A percentile compares a stretch with the other conserved stretches of the same genome.
phyloP scores from a whole-genome alignment of 2,329 filamentous ascomycete genomes.

The Aspergillus fijiensis region DNA sequence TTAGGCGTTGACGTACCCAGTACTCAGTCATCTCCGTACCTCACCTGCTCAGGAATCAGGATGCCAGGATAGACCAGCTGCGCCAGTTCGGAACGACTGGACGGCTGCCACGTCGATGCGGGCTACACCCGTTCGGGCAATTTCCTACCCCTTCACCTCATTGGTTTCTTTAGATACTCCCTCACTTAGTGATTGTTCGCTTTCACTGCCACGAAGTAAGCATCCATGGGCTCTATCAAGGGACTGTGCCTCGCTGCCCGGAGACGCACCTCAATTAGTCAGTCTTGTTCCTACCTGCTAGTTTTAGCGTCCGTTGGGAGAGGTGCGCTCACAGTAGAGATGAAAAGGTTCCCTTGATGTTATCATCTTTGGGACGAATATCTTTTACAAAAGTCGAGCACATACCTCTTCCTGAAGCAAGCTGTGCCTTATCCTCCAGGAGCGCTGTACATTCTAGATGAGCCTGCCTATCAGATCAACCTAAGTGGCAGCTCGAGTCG shows the following conservation, averaged over 20 bases:
- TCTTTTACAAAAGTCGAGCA: background rate
- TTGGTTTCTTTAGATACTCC: background rate
- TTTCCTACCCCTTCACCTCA: background rate
- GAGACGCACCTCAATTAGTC: background rate
- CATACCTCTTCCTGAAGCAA: background rate
- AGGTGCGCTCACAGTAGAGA: slow-evolving; percentile 7
- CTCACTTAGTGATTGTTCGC: too few species aligned
- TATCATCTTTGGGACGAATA: slow-evolving; percentile 4
- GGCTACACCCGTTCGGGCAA: slow-evolving; percentile 21
- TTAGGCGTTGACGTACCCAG: background rate
- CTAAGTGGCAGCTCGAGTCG: background rate
- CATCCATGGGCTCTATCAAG: background rate
- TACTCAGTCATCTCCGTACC: background rate
- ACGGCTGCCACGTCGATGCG: slow-evolving; percentile 24
- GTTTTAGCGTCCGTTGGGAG: background rate
- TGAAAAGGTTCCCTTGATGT: slow-evolving; percentile 7
- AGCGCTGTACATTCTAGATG: background rate
- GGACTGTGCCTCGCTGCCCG: too few species aligned
- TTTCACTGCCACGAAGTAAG: too few species aligned
- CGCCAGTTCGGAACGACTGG: slow-evolving; percentile 20
- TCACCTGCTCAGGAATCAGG: background rate
- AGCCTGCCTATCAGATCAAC: background rate
- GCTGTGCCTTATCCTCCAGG: background rate
- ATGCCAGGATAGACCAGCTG: slow-evolving; percentile 11
- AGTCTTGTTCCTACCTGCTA: background rate